Evolutionary conservation across 129 eudicot species (phyloP).

Genomic region (Chrysanthemum makinoi): DNA sequence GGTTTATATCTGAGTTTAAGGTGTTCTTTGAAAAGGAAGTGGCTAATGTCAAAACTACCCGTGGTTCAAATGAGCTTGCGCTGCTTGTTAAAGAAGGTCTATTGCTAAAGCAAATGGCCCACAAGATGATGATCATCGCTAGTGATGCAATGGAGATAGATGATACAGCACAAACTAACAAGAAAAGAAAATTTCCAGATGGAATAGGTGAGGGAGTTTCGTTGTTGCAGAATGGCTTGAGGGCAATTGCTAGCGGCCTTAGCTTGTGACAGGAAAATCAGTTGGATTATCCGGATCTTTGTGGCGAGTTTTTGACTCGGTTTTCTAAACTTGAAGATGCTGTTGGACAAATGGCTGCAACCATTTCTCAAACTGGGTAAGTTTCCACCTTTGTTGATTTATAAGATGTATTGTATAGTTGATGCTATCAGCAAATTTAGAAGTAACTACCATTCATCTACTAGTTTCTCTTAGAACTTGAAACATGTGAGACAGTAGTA

Average conservation of each 20-base stretch:
- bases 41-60: constrained; percentile 39
- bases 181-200: constrained; percentile 69
- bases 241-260: constrained; percentile 58
- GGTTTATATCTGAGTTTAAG: constrained; percentile 86
- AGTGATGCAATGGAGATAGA: constrained; percentile 50
- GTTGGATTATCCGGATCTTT: constrained; percentile 38
- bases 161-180: constrained; percentile 39
- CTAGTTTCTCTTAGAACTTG: constrained; percentile 12
- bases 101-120: constrained; percentile 43
- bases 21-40: constrained; percentile 75
- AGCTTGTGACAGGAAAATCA: constrained; percentile 55
- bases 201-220: constrained; percentile 67
- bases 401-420: constrained; percentile 1
- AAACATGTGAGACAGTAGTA: not conserved
- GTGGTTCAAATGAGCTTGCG: constrained; percentile 38
- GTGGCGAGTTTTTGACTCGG: constrained; percentile 48
- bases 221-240: constrained; percentile 71
- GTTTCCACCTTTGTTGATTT: not conserved
- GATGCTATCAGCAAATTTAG: not conserved
- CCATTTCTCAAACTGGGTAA: constrained; percentile 46
- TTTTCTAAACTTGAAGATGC: constrained; percentile 63
- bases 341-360: constrained; percentile 57
- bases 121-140: constrained; percentile 19
- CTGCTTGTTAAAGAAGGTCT: constrained; percentile 53
- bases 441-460: constrained; percentile 1